A percentile compares a stretch with the other conserved stretches of the same genome.
phyloP scores from a whole-genome alignment of 441 rosid species.

The Adansonia rubrostipa region DNA sequence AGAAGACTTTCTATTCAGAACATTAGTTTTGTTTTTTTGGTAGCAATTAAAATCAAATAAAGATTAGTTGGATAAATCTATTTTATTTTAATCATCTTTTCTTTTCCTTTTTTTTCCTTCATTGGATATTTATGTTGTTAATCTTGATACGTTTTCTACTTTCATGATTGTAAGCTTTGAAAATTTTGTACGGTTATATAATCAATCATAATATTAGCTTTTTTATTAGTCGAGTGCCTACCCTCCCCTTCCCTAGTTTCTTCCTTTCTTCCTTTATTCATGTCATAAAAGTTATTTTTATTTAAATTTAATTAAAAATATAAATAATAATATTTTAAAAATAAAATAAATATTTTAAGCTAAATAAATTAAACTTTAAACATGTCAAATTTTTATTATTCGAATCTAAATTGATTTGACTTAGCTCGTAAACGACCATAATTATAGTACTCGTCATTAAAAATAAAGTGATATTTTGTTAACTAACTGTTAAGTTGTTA shows the following conservation, averaged over 20 bases:
- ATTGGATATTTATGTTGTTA: background rate
- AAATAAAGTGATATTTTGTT: too few species aligned
- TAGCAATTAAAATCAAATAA: constrained; percentile 12
- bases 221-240: background rate
- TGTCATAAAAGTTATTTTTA: too few species aligned
- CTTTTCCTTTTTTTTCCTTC: background rate
- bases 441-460: too few species aligned
- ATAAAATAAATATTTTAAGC: too few species aligned
- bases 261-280: too few species aligned
- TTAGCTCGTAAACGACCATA: too few species aligned
- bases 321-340: too few species aligned
- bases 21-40: background rate
- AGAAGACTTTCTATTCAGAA: background rate
- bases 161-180: background rate
- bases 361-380: too few species aligned
- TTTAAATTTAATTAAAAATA: too few species aligned
- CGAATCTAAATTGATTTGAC: too few species aligned
- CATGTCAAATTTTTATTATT: too few species aligned
- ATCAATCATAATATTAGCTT: constrained; percentile 17
- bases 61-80: background rate
- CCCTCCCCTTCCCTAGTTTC: too few species aligned
- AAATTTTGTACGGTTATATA: background rate
- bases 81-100: background rate
- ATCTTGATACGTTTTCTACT: constrained; percentile 2
- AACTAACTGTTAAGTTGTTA: background rate